Evolutionary conservation across 192 early-diverging fungal genomes (phyloP), one percentile per base, ranked within the genome.

Genomic region (Chytriomyces sp.): DNA sequence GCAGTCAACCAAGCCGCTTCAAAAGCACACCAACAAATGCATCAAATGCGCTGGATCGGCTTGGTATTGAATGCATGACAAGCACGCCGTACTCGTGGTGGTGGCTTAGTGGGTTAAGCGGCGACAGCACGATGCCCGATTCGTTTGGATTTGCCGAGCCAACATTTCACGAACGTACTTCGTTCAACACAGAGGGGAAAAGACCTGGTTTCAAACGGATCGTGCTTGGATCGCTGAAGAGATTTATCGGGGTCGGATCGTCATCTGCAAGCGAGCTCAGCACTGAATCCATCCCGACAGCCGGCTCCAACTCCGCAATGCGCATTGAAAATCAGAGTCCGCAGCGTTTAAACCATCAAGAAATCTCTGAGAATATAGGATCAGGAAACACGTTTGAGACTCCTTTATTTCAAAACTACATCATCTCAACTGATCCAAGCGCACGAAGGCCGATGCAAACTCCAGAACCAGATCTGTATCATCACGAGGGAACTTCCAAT

Each of bases 21-120:
- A 43, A 20, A 26, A 13, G 1, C 1, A 26, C 20, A 20, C 63
- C 13, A 26, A 28, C 16, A 13, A 13, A 59, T 26, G 18, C 57
- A 7, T 62, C 53, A 18, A 61, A 60, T 26, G 71, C 71, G 26
- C 71, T 73, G 10, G 61, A 73, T 43, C n/a, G 71, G 13, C 26
- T 73, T 7, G 71, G 71, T 45, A 57, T 73, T 7, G 71, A 73
- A 20, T 62, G 45, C 60, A 73, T 62, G 71, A 61, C 20, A 18
- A 71, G 49, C 50, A 75, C 73, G 9, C 73, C 73, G 48, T 75
- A 75, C 28, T 75, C 73, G 0, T 75, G 73, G 73, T 75, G 73
- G 73, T 75, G 73, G 73, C 63, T 75, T 1, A 65, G 62, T 44
- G 73, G 73, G 7, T 45, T 75, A n/a, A 75, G 73, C 23, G 73